These are phyloP conservation scores for Fagopyrum esculentum DNA, from an alignment of 148 eudicot genomes.

Conservation along the genomic window DNA sequence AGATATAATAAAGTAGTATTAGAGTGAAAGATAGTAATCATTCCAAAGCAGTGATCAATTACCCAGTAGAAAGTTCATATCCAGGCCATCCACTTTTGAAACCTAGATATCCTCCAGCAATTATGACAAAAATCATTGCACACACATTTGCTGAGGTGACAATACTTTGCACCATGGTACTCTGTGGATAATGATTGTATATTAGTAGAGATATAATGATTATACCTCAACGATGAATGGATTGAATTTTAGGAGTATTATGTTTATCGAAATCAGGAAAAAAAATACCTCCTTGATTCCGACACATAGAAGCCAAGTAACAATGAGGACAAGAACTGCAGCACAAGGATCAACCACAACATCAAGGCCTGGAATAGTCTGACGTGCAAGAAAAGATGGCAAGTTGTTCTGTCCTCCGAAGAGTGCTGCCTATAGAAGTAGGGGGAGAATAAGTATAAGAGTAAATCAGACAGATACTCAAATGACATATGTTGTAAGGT, in stretches of 20 bases:
- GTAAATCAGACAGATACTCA: background rate
- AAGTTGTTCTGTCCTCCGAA: slow-evolving; percentile 45
- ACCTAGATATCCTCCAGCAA: slow-evolving; percentile 53
- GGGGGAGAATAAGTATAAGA: slow-evolving; percentile 3
- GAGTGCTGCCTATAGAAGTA: slow-evolving; percentile 37
- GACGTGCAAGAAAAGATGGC: slow-evolving; percentile 47
- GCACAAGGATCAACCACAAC: slow-evolving; percentile 55
- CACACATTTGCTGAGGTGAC: slow-evolving; percentile 42
- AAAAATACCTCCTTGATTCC: slow-evolving; percentile 59
- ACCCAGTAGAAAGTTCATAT: slow-evolving; percentile 51
- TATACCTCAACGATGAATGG: background rate
- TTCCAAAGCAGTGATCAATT: slow-evolving; percentile 11
- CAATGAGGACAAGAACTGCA: slow-evolving; percentile 35
- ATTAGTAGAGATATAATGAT: background rate
- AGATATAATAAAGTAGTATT: background rate
- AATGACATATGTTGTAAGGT: background rate
- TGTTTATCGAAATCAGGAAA: background rate
- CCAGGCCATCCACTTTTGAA: slow-evolving; percentile 52
- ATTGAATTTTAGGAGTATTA: background rate
- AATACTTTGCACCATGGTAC: slow-evolving; percentile 45
- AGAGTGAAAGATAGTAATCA: slow-evolving; percentile 2
- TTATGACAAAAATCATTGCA: slow-evolving; percentile 47
- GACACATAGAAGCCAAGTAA: slow-evolving; percentile 43
- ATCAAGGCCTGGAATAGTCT: slow-evolving; percentile 28
- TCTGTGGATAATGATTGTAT: slow-evolving; percentile 26